Evolutionary conservation across 805 yeast genomes (phyloP), one percentile per base, ranked within the genome.

Genomic region (Starmerella potacharoeniae): DNA sequence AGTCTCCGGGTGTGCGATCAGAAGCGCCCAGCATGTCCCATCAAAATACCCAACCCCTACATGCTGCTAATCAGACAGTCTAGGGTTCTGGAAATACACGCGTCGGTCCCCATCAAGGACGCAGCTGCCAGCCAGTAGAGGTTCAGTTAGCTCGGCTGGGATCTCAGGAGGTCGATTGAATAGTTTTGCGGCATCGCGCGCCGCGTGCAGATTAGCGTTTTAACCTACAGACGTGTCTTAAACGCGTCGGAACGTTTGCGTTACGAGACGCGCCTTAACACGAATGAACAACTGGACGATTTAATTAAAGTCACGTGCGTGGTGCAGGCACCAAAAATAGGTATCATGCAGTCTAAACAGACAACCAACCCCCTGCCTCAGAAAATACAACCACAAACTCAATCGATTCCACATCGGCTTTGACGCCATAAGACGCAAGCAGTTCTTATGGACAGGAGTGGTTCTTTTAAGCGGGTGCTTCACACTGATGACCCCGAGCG

Each of bases 371-470:
- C 49, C 39, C 40, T 34, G 31, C 30, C 40, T 34, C 30, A 34
- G 16, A 31, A 30, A 44, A 14, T 30, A 31, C 40, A 22, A 17
- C 30, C 49, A 34, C 39, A 40, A 14, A 40, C 43, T 13, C 29
- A 6, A 29, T 11, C 29, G 43, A n/a, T 40, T 40, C 16, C 10
- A 17, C 6, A 9, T n/a, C 43, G 29, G 6, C 7, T 6, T 17
- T 40, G 10, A 17, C 9, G 8, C 13, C 10, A n/a, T 9, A 9
- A n/a, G 16, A 40, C 7, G 43, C 9, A 8, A 5, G 10, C 43
- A 22, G 6, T 8, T 6, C 43, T 40, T 6, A 60, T 61, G 64
- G 64, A 61, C 45, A 52, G 64, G 22, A 55, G 59, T 30, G 58
- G 58, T 13, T 57, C 62, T 13, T 55, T 57, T 31, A 57, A 55